phyloP scores from a whole-genome alignment of 2,329 filamentous ascomycete genomes.

The Aschersonia sp. region DNA sequence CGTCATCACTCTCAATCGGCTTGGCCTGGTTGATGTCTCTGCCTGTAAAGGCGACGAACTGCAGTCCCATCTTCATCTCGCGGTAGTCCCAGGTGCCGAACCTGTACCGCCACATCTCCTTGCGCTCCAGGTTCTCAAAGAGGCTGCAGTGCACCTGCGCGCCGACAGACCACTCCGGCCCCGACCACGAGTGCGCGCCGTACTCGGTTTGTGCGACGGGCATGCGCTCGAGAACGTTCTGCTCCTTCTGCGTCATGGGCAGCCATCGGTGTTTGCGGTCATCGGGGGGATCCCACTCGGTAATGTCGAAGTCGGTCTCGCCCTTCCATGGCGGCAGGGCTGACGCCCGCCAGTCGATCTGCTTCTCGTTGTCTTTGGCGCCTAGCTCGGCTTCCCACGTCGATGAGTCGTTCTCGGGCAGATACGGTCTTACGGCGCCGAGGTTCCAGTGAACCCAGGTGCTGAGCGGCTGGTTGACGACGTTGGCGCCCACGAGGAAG shows the following conservation, averaged over 20 bases:
- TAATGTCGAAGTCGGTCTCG: constrained; percentile 12
- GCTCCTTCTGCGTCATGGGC: constrained; percentile 17
- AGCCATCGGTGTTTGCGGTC: constrained; percentile 35
- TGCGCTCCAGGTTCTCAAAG: constrained; percentile 33
- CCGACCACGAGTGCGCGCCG: constrained; percentile 24
- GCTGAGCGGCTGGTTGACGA: constrained; percentile 40
- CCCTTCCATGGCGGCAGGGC: constrained; percentile 18
- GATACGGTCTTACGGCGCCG: constrained; percentile 35
- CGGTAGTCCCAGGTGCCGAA: constrained; percentile 34
- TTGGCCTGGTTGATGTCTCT: constrained; percentile 32
- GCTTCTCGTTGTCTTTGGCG: constrained; percentile 5
- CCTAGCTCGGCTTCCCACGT: neutral
- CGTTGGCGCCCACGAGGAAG: constrained; percentile 26
- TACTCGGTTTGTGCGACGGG: constrained; percentile 35
- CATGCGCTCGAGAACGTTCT: constrained; percentile 25
- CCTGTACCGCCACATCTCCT: constrained; percentile 29
- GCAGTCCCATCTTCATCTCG: constrained; percentile 34
- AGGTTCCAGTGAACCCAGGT: constrained; percentile 39
- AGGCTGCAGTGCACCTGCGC: constrained; percentile 33
- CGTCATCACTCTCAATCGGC: constrained; percentile 28
- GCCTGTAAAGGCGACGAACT: constrained; percentile 39
- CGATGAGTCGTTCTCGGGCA: constrained; percentile 23
- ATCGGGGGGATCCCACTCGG: constrained; percentile 18
- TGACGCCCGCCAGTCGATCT: constrained; percentile 10
- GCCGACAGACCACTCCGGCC: constrained; percentile 34